Conservation (phyloP, 139 green algal genomes). For the Chlorella sp. region DNA sequence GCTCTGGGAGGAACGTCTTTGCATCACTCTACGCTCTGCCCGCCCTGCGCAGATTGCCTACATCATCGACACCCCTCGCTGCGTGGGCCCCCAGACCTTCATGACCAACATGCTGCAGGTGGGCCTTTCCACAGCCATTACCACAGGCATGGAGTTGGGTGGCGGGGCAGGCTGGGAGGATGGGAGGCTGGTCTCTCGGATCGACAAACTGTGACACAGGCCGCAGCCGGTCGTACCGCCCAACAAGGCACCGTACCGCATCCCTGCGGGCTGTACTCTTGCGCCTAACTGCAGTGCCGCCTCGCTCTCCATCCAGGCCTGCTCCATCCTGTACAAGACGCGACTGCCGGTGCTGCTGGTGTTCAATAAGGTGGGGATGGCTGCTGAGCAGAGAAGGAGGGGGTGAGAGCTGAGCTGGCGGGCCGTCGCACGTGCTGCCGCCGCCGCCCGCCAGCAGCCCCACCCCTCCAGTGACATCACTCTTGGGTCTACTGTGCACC, state of each 20-base stretch:
- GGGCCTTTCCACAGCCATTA: too few relatives aligned
- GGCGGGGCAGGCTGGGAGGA: neutral
- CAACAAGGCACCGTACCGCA: neutral
- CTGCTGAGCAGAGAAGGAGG: too few relatives aligned
- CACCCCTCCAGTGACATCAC: too few relatives aligned
- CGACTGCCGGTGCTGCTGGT: slow-evolving; percentile 95
- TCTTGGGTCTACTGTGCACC: too few relatives aligned
- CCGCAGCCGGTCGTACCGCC: too few relatives aligned
- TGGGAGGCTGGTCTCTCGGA: neutral
- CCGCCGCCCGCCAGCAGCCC: too few relatives aligned
- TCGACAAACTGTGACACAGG: too few relatives aligned
- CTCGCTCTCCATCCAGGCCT: slow-evolving; percentile 59
- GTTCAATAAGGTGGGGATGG: slow-evolving; percentile 92
- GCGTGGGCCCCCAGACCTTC: slow-evolving; percentile 89
- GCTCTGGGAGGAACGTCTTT: too few relatives aligned
- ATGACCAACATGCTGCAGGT: slow-evolving; percentile 99
- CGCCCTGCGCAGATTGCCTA: slow-evolving; percentile 69
- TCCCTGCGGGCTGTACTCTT: neutral
- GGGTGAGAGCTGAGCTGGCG: too few relatives aligned
- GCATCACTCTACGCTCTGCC: too few relatives aligned
- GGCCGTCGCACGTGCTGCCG: too few relatives aligned
- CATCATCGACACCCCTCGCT: slow-evolving; percentile 95
- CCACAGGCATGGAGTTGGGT: too few relatives aligned
- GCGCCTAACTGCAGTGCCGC: neutral
- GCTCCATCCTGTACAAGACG: slow-evolving; percentile 98